Percentiles rank a stretch among this genome's conserved stretches.
Evolutionary conservation across 345 rosid genomes (phyloP).

Genomic region (Eucalyptus microcorys): DNA sequence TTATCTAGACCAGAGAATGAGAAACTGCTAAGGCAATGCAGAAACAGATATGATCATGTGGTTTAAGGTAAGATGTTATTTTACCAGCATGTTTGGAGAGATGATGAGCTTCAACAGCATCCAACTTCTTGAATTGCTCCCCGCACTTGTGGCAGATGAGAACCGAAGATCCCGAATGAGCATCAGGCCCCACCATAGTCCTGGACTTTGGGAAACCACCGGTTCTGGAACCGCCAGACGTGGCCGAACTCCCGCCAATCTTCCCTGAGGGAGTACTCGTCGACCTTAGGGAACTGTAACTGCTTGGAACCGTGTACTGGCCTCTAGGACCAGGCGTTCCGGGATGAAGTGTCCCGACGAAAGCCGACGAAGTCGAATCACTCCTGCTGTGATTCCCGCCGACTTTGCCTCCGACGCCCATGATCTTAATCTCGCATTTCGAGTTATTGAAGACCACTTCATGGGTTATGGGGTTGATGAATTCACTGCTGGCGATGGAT

Average conservation of each 20-base stretch:
- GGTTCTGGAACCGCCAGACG: background rate
- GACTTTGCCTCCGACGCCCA: background rate
- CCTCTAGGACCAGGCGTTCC: slow-evolving; percentile 9
- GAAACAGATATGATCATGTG: background rate
- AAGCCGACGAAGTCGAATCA: slow-evolving; percentile 1
- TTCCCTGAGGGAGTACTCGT: background rate
- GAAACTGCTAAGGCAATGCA: background rate
- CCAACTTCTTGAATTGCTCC: slow-evolving; percentile 21
- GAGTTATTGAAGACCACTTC: slow-evolving; percentile 16
- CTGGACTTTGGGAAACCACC: background rate
- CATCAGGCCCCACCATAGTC: background rate
- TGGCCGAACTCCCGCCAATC: background rate
- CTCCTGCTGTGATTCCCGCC: background rate
- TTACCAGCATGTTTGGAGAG: slow-evolving; percentile 57
- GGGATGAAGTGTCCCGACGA: slow-evolving; percentile 8
- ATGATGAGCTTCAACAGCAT: slow-evolving; percentile 40
- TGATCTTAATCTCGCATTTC: slow-evolving; percentile 19
- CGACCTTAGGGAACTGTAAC: background rate
- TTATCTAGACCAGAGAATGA: background rate
- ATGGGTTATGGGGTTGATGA: slow-evolving; percentile 17
- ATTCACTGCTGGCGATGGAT: slow-evolving; percentile 20
- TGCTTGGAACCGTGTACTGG: background rate
- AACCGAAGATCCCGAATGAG: background rate
- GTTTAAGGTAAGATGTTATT: background rate
- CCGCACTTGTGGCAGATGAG: slow-evolving; percentile 39